Conservation (phyloP, 805 yeast species). For the Dipodascopsis uninucleata region DNA sequence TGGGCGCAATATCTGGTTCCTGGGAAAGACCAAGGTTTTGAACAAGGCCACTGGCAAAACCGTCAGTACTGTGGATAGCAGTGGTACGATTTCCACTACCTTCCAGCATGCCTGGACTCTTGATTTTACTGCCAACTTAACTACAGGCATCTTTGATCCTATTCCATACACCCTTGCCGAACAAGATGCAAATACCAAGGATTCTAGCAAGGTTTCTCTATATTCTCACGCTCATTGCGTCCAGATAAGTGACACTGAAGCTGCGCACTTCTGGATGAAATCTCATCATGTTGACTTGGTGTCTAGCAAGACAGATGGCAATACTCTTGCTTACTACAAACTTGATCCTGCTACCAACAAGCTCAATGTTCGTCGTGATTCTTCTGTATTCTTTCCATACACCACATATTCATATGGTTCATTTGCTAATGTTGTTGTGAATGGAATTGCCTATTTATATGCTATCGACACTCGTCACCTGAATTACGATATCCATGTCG, state of each 20-base stretch:
- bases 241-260: neutral
- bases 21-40: slow-evolving; percentile 9
- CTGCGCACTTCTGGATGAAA: slow-evolving; percentile 1
- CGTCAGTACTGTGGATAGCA: no score
- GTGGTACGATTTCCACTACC: neutral
- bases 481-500: neutral
- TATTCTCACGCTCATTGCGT: neutral
- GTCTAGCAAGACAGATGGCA: neutral
- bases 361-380: neutral
- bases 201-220: no score
- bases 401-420: neutral
- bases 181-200: neutral
- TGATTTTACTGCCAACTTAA: neutral
- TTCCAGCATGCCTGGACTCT: neutral
- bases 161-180: neutral
- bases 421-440: neutral
- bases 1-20: slow-evolving; percentile 15
- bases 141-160: neutral
- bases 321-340: neutral
- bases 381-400: neutral
- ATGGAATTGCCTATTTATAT: neutral
- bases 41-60: neutral
- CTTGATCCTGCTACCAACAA: neutral
- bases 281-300: neutral
- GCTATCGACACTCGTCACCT: neutral